A percentile compares a stretch with the other conserved stretches of the same genome.
These are phyloP conservation scores for thale cress (Arabidopsis thaliana) DNA, from an alignment of 345 rosid species.

Conservation along the genomic window TAIR10.1 NC_003071.7:7679001-7679500, in stretches of 20 bases:
- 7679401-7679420: slow-evolving; percentile 53
- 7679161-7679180: slow-evolving; percentile 11
- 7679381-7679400: slow-evolving; percentile 47
- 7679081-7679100: slow-evolving; percentile 31
- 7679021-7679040: slow-evolving; percentile 33
- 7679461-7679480: slow-evolving; percentile 29
- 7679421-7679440: slow-evolving; percentile 64
- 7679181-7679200: slow-evolving; percentile 39
- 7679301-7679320: slow-evolving; percentile 60
- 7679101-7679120: not conserved
- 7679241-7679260: slow-evolving; percentile 50
- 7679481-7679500: slow-evolving; percentile 21
- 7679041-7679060: slow-evolving; percentile 39
- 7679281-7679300: slow-evolving; percentile 82
- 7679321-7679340: slow-evolving; percentile 59
- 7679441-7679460: slow-evolving; percentile 60
- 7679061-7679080: slow-evolving; percentile 37
- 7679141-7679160: slow-evolving; percentile 38
- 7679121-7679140: not conserved
- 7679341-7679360: slow-evolving; percentile 44
- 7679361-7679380: slow-evolving; percentile 48
- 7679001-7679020: slow-evolving; percentile 39
- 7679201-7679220: slow-evolving; percentile 3
- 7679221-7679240: slow-evolving; percentile 32
- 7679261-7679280: slow-evolving; percentile 61